Conservation (phyloP, 1,284 basidiomycete species). For the Leccinum fuscescens region DNA sequence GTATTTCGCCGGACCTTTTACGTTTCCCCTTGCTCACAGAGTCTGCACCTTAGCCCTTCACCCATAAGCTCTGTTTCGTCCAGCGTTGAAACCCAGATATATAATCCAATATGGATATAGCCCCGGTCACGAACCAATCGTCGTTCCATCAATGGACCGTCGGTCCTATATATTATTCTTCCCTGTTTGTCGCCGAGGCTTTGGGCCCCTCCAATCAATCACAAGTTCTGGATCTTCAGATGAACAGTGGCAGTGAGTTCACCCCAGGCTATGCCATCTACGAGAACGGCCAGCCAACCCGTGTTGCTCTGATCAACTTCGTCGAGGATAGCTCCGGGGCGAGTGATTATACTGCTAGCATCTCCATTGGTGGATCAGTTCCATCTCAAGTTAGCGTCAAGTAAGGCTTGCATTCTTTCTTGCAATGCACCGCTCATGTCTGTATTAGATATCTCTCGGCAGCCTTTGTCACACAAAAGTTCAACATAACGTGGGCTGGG, state of each 20-base stretch:
- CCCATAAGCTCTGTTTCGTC: conserved; percentile 26
- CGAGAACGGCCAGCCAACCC: conserved; percentile 53
- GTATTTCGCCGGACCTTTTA: conserved; percentile 21
- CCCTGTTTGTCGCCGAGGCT: conserved; percentile 65
- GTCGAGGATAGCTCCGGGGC: conserved; percentile 52
- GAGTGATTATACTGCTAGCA: conserved; percentile 43
- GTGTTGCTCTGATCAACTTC: conserved; percentile 71
- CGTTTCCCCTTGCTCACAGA: neutral
- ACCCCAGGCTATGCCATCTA: conserved; percentile 77
- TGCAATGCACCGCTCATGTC: conserved; percentile 2
- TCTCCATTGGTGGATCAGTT: conserved; percentile 43
- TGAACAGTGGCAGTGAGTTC: conserved; percentile 47
- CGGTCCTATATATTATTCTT: conserved; percentile 44
- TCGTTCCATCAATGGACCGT: neutral
- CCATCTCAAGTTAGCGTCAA: conserved; percentile 54
- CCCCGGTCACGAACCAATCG: neutral
- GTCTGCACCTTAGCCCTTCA: conserved; percentile 13
- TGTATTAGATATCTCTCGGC: conserved; percentile 49
- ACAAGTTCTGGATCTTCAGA: conserved; percentile 59
- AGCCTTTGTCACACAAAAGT: conserved; percentile 56
- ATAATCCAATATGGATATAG: neutral
- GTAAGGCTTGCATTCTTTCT: conserved; percentile 34
- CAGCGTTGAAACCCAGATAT: neutral
- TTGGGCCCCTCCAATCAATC: conserved; percentile 59
- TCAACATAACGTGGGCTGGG: conserved; percentile 72